Conservation (phyloP, 2,329 filamentous ascomycete species). For the Colletotrichum sp. region DNA sequence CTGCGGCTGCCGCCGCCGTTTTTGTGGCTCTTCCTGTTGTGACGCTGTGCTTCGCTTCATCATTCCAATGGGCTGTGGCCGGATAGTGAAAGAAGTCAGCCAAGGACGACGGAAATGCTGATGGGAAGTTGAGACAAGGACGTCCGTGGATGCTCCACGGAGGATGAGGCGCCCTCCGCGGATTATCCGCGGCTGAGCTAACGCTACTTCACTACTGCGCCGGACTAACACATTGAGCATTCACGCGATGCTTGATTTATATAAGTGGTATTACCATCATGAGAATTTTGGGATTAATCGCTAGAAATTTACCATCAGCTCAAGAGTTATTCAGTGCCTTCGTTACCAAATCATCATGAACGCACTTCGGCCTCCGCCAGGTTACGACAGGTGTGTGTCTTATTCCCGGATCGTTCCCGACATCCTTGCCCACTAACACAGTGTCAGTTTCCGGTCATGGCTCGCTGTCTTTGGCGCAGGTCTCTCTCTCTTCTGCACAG, state of each 20-base stretch:
- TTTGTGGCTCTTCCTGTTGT: background rate
- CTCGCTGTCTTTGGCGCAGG: constrained; percentile 24
- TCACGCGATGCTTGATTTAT: background rate
- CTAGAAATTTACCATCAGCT: background rate
- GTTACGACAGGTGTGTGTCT: background rate
- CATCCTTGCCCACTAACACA: background rate
- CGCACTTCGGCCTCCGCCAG: background rate
- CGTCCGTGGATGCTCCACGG: background rate
- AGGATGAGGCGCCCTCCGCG: background rate
- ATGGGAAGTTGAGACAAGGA: background rate
- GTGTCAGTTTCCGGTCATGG: constrained; percentile 19
- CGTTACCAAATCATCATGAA: background rate
- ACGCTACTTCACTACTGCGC: background rate
- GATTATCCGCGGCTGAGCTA: constrained; percentile 8
- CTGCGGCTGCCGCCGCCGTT: constrained; percentile 30
- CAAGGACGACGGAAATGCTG: background rate
- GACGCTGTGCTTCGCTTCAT: constrained; percentile 8
- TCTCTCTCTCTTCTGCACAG: constrained; percentile 24
- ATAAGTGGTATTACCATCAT: background rate
- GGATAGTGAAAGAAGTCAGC: background rate
- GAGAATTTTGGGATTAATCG: too few species aligned
- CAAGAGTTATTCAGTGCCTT: background rate
- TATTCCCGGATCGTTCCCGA: background rate
- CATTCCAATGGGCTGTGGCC: background rate
- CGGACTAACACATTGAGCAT: background rate